Evolutionary conservation across 1,284 basidiomycete genomes (phyloP), one percentile per base, ranked within the genome.

Genomic region (Papiliotrema terrestris): DNA sequence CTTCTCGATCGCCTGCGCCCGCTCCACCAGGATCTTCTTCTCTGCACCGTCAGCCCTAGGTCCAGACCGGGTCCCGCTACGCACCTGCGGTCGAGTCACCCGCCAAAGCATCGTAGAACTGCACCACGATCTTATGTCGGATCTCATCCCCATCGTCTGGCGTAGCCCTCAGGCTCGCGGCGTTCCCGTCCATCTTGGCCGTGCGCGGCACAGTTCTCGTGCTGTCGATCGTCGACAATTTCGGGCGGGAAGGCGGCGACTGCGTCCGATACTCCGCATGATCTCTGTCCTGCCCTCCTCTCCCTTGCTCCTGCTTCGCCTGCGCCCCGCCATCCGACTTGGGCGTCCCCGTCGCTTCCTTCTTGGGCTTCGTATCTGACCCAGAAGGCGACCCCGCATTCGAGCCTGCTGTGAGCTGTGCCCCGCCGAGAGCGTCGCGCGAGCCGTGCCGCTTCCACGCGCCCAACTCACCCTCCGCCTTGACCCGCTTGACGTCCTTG

Each of bases 51-150:
- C 46, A 42, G 15, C 37, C 14, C 14, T 14, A 20, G 20, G 22
- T 20, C 3, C 37, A 29, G 17, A 15, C 23, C 20, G 6, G 29
- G 29, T 11, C 5, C 5, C 6, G 11, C 6, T 32, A 86, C 91
- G 77, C 67, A 94, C 92, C 88, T 57, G 89, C 87, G 49, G 83
- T 84, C 37, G 90, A 91, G 75, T 95, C 91, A 49, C 78, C 81
- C 1, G 87, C 89, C 39, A 99, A 82, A 15, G 91, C 88, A 70
- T 97, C 89, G 70, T 98, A 98, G 19, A 97, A 82, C 69, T 98
- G 83, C 71, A 91, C 88, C 19, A 88, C 82, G 71, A 94, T 97
- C 67, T 87, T 91, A 75, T 96, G 89, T 50, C 95, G 82, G 8
- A 77, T 65, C 51, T 75, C 72, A 0, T 86, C 89, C 1, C 84